Evolutionary conservation across 805 yeast species (phyloP).

Genomic region (Lachancea mirantina): DNA sequence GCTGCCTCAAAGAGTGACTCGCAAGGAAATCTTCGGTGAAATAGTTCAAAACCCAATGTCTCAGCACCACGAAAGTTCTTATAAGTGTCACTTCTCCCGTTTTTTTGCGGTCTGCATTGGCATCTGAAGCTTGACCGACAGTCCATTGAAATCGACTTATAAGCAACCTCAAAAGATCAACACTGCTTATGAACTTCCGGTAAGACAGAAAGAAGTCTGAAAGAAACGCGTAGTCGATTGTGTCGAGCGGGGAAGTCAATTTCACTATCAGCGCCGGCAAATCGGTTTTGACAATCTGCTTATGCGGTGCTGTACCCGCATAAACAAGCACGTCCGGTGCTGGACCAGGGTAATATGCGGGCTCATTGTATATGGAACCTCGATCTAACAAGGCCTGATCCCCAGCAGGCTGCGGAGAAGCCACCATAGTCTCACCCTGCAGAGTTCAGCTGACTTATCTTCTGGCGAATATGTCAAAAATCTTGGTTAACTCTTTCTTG

Average conservation of each 20-base stretch:
- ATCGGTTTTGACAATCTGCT: constrained; percentile 7
- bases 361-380: constrained; percentile 5
- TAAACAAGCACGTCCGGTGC: constrained; percentile 4
- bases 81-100: constrained; percentile 62
- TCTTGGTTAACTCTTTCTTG: too few species aligned
- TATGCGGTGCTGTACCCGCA: neutral
- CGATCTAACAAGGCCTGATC: too few species aligned
- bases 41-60: constrained; percentile 88
- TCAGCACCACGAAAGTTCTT: constrained; percentile 75
- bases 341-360: constrained; percentile 8
- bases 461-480: too few species aligned
- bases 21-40: constrained; percentile 76
- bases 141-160: constrained; percentile 70
- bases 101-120: constrained; percentile 29
- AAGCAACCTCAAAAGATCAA: constrained; percentile 52
- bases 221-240: constrained; percentile 68
- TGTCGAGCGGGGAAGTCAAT: constrained; percentile 58
- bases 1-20: constrained; percentile 40
- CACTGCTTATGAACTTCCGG: constrained; percentile 58
- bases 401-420: too few species aligned
- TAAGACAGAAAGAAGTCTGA: constrained; percentile 84
- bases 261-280: constrained; percentile 42
- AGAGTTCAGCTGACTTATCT: too few species aligned
- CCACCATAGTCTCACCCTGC: too few species aligned
- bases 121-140: constrained; percentile 29